A percentile compares a stretch with the other conserved stretches of the same genome.
Conservation (phyloP, 2,329 filamentous ascomycete species). For the Ascochyta lentis region DNA sequence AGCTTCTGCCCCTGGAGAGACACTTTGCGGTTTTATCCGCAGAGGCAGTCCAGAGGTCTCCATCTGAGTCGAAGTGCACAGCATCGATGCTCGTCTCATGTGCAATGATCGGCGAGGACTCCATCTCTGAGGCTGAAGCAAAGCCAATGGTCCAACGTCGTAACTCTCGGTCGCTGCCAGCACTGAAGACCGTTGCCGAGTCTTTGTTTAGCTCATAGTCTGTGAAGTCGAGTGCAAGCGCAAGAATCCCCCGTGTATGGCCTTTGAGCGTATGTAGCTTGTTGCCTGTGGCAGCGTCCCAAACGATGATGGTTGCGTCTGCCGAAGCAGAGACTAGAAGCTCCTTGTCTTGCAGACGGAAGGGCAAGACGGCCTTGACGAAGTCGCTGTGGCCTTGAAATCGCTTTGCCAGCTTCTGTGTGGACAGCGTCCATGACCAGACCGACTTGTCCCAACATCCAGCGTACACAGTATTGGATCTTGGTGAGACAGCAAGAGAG, state of each 20-base stretch:
- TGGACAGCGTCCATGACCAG: conserved; percentile 76
- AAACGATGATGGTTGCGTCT: conserved; percentile 68
- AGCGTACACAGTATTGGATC: conserved; percentile 70
- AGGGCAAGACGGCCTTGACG: conserved; percentile 78
- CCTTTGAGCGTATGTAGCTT: conserved; percentile 81
- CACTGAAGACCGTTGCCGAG: conserved; percentile 71
- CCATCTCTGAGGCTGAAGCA: conserved; percentile 29
- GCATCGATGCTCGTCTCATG: conserved; percentile 93
- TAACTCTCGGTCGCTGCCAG: conserved; percentile 69
- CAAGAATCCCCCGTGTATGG: conserved; percentile 77
- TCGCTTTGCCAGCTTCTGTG: conserved; percentile 54
- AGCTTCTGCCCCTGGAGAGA: conserved; percentile 71
- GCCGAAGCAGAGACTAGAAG: conserved; percentile 56
- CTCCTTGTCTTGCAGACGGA: conserved; percentile 66
- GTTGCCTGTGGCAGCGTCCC: conserved; percentile 73
- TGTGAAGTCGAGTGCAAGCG: conserved; percentile 75
- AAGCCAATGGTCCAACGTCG: conserved; percentile 72
- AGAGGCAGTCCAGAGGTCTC: conserved; percentile 90
- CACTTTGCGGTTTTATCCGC: conserved; percentile 89
- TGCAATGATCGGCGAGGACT: conserved; percentile 67
- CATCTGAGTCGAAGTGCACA: conserved; percentile 73
- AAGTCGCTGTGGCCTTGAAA: conserved; percentile 88
- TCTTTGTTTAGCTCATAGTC: conserved; percentile 33
- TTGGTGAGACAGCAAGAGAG: conserved; percentile 41
- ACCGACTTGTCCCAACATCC: conserved; percentile 95